A percentile compares a stretch with the other conserved stretches of the same genome.
Evolutionary conservation across 345 rosid genomes (phyloP).

Genomic region (Acer yangbiense): DNA sequence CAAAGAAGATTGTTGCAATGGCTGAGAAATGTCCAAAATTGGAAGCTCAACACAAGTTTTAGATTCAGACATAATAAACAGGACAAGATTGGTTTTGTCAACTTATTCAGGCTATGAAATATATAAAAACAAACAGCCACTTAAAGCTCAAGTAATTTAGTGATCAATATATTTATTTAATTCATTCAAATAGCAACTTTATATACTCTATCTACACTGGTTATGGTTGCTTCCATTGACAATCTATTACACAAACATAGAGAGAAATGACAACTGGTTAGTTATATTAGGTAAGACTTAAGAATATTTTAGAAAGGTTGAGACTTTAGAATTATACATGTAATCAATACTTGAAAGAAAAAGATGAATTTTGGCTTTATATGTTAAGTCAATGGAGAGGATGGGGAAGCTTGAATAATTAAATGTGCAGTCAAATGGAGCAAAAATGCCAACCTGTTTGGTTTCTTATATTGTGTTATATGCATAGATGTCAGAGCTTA

Average conservation of each 20-base stretch:
- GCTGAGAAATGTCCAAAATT: conserved; percentile 37
- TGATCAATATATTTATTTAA: conserved; percentile 7
- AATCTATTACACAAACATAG: not conserved
- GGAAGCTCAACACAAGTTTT: conserved; percentile 35
- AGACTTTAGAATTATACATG: not conserved
- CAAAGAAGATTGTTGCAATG: conserved; percentile 22
- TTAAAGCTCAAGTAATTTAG: not conserved
- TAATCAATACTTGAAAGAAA: not conserved
- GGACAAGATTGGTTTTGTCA: conserved; percentile 3
- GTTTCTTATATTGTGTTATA: conserved; percentile 6
- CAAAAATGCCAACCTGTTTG: conserved; percentile 25
- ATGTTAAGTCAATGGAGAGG: conserved; percentile 7
- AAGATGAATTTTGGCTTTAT: conserved; percentile 16
- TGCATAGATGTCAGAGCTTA: conserved; percentile 9
- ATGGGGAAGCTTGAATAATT: conserved; percentile 14
- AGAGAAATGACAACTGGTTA: not conserved
- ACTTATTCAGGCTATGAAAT: not conserved
- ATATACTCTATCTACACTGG: not conserved
- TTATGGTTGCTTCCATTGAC: not conserved
- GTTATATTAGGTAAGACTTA: not conserved
- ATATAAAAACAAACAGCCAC: not conserved
- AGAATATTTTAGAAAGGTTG: not conserved
- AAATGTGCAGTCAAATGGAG: conserved; percentile 8
- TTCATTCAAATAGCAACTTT: not conserved
- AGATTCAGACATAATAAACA: conserved; percentile 21